Percentiles rank a stretch among this genome's conserved stretches.
Evolutionary conservation across 108 stramenopile species (phyloP).

Genomic region (Hondaea fermentalgiana): DNA sequence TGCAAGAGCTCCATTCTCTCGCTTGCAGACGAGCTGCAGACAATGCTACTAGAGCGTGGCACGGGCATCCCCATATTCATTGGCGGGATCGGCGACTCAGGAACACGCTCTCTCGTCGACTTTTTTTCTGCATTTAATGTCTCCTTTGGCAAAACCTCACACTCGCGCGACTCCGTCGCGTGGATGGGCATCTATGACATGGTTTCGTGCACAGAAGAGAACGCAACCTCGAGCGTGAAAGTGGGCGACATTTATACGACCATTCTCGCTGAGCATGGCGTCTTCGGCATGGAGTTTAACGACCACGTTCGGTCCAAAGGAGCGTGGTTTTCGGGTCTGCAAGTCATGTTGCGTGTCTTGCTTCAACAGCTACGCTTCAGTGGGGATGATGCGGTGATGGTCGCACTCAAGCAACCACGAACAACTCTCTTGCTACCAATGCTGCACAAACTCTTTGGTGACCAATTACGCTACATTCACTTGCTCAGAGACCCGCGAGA

Average conservation of each 20-base stretch:
- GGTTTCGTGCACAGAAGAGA: background rate
- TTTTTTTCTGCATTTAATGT: background rate
- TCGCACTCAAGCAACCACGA: background rate
- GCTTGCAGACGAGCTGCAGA: background rate
- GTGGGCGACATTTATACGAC: background rate
- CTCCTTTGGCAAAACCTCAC: background rate
- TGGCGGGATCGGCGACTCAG: conserved; percentile 2
- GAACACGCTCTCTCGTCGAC: background rate
- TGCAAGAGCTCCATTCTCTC: background rate
- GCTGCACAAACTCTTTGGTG: background rate
- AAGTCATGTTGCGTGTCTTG: background rate
- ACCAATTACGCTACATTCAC: background rate
- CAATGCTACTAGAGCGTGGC: background rate
- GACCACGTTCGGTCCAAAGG: background rate
- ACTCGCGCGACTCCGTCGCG: background rate
- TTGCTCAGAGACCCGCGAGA: background rate
- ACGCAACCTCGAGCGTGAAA: background rate
- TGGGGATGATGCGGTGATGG: background rate
- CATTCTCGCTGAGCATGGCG: background rate
- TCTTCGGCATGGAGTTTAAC: background rate
- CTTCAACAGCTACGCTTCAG: background rate
- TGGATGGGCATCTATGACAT: background rate
- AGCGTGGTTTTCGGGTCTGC: background rate
- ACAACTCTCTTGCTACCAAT: background rate
- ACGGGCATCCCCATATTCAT: background rate